Base-by-base conservation (phyloP, 257 asterid species). In the Buddleja alternifolia region DNA sequence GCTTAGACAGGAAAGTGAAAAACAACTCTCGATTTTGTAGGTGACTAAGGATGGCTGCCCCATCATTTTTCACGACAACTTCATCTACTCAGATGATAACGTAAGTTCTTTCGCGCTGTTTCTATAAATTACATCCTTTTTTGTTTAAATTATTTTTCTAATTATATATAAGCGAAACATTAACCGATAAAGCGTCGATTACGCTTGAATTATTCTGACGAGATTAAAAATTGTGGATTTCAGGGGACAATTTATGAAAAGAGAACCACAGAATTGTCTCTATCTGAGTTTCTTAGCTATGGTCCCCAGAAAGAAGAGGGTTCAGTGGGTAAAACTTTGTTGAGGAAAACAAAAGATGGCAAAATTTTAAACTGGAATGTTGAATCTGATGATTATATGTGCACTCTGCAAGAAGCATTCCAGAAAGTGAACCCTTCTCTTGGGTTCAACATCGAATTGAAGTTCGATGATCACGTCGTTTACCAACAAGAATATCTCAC, bases 21-120 rank as follows among this genome's bases (percentile, higher is more conserved):
- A 54, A 63, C 78, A 21, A 73, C 64, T 51, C 73, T 79, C 45
- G 51, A 77, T 81, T 84, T 82, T 87, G 83, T 83, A 93, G 97
- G 99, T 94, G 54, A 94, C 97, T 1, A 84, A 71, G 55, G 99
- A 94, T 82, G 95, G 84, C 63, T 86, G 86, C 85, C 97, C 99
- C 40, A 75, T 94, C 75, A 79, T 94, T 65, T 94, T 94, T 70
- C 99, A 94, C 75, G 99, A 94, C 84, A 82, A 94, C 86, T 87
- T 86, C 84, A 89, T 94, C 76, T 75, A 85, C 75, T 84, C 92
- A 5, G 80, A 88, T 72, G 87, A 91, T 12, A 76, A 83, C 36
- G 98, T 93, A 75, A 78, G 83, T 66, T 32, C n/a, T 25, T 45
- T 46, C 48, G 0, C 40, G 23, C 41, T 29, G 6, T 6, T 3